A percentile compares a stretch with the other conserved stretches of the same genome.
These are phyloP conservation scores for Teratosphaeria epicoccoides DNA, from an alignment of 2,329 filamentous ascomycete species.

Conservation along the genomic window DNA sequence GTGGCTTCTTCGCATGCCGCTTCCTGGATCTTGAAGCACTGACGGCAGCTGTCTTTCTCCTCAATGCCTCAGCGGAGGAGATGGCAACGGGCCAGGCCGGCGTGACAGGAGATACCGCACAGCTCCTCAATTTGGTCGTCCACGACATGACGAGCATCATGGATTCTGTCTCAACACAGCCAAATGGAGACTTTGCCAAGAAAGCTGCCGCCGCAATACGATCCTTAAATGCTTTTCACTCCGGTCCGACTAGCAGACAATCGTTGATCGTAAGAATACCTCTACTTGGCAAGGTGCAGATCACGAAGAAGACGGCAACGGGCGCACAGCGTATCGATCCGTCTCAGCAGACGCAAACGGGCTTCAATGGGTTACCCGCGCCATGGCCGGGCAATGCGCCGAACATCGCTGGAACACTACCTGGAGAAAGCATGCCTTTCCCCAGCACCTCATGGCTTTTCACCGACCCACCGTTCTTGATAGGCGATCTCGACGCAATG, in stretches of 20 bases:
- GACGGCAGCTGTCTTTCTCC: constrained; percentile 16
- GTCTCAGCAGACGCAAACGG: not conserved
- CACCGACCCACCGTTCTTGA: not conserved
- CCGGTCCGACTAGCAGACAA: not conserved
- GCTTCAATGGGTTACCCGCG: not conserved
- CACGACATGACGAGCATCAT: not conserved
- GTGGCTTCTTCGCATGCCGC: constrained; percentile 19
- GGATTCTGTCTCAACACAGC: not conserved
- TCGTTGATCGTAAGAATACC: not conserved
- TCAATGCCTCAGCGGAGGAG: constrained; percentile 1
- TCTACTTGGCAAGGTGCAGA: not conserved
- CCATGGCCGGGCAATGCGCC: not conserved
- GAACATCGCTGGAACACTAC: not conserved
- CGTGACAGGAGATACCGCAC: not conserved
- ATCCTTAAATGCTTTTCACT: not conserved
- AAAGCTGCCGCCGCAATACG: constrained; percentile 1
- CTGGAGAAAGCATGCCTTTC: not conserved
- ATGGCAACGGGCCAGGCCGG: not conserved
- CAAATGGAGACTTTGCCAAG: not conserved
- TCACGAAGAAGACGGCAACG: not conserved
- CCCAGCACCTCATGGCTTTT: not conserved
- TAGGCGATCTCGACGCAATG: not conserved
- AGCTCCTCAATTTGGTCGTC: not conserved
- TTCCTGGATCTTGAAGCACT: constrained; percentile 21
- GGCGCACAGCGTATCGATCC: not conserved